Percentiles rank a stretch among this genome's conserved stretches.
Evolutionary conservation across 2,329 filamentous ascomycete species (phyloP).

Genomic region (Fonsecaea erecta): DNA sequence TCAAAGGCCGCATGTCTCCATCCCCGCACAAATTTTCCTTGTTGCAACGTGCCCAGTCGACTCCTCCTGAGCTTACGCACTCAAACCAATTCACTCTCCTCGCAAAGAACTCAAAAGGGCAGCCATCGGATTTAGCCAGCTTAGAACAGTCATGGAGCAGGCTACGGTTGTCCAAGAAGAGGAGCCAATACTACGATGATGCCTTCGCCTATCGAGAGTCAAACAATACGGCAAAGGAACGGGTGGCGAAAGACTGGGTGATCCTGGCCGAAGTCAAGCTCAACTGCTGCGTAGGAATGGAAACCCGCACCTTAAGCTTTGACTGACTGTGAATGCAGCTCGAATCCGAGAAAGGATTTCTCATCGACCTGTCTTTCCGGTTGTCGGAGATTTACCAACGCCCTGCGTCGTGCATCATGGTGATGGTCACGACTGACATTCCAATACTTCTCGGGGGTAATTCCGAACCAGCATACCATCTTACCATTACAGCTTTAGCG

Average conservation of each 20-base stretch:
- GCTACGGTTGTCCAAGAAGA: slow-evolving; percentile 40
- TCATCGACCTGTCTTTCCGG: slow-evolving; percentile 73
- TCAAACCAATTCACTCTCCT: slow-evolving; percentile 29
- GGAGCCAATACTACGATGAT: slow-evolving; percentile 49
- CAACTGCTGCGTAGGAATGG: slow-evolving; percentile 63
- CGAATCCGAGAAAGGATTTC: slow-evolving; percentile 76
- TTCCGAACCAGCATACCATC: slow-evolving; percentile 77
- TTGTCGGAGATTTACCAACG: slow-evolving; percentile 77
- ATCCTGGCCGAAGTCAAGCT: slow-evolving; percentile 68
- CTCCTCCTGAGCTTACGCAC: slow-evolving; percentile 35
- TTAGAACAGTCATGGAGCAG: slow-evolving; percentile 34
- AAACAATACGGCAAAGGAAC: slow-evolving; percentile 49
- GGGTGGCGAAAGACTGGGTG: slow-evolving; percentile 60
- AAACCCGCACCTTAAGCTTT: not conserved
- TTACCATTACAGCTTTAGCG: slow-evolving; percentile 73
- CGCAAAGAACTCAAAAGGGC: slow-evolving; percentile 25
- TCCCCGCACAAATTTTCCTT: slow-evolving; percentile 24
- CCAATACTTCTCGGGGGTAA: slow-evolving; percentile 76
- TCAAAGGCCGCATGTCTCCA: slow-evolving; percentile 29
- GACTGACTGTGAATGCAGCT: slow-evolving; percentile 46
- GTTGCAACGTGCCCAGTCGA: slow-evolving; percentile 32
- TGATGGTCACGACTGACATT: slow-evolving; percentile 75
- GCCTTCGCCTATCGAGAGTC: slow-evolving; percentile 46
- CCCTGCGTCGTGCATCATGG: slow-evolving; percentile 72
- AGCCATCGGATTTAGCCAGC: slow-evolving; percentile 30